Evolutionary conservation across 106 monocot genomes (phyloP), one percentile per base, ranked within the genome.

Genomic region (Dactylorhiza incarnata): DNA sequence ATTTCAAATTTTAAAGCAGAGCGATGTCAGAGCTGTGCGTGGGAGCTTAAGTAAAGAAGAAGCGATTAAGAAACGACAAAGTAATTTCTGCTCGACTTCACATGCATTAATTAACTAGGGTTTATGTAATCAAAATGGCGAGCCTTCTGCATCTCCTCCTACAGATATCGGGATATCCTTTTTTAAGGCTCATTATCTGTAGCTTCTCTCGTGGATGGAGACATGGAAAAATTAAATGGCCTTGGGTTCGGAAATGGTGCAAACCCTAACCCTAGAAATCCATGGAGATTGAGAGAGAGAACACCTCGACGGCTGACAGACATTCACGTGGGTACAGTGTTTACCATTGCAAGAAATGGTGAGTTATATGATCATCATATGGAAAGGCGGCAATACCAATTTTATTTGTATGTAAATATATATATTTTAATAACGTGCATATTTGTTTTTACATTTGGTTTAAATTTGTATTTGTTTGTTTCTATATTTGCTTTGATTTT

Each of bases 211-310:
- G 7, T 37, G 17, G 44, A 68, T 45, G 10, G 24, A 68, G 37
- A 68, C 2, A 25, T 12, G 19, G 68, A 68, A 14, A 68, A 25
- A 68, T 68, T 68, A 68, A 68, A 68, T 68, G n/a, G 4, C n/a
- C 56, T n/a, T 9, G 12, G 24, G 68, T 45, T 68, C 17, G 68
- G 68, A 68, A 68, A 68, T 17, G 45, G 68, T 68, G 68, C 16
- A 68, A 68, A 68, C 68, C 68, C 68, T 68, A 68, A 68, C 68
- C 68, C 44, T 68, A 45, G 68, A 10, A 17, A 5, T 8, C 9
- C 12, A 44, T 5, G 25, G 65, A 65, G 65, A 65, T 37, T 44
- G 68, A 45, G 16, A 68, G 68, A 45, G 45, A 17, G 45, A 15
- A 11, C 44, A 44, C 68, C 15, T 68, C 44, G 45, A 68, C 68